Evolutionary conservation across 371 early-diverging fungal genomes (phyloP).

Genomic region (Capillidium heterosporum): DNA sequence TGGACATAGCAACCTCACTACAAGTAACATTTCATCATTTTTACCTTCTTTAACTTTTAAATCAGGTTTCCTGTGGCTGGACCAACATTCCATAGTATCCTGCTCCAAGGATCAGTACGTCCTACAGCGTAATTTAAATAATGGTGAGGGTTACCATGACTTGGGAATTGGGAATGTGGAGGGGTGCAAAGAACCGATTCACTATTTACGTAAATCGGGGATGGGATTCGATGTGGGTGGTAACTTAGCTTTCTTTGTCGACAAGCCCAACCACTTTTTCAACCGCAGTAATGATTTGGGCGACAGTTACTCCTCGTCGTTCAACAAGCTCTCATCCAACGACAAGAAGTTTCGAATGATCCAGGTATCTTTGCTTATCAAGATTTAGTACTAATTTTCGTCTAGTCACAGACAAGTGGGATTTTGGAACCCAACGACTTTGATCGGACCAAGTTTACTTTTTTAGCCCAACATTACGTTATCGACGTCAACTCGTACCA

Average conservation of each 20-base stretch:
- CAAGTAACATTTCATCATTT: constrained; percentile 19
- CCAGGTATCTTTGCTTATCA: not conserved
- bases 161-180: not conserved
- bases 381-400: no score
- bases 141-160: not conserved
- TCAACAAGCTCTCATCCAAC: not conserved
- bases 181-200: not conserved
- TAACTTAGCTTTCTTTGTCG: not conserved
- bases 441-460: constrained; percentile 42
- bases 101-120: constrained; percentile 65
- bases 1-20: constrained; percentile 48
- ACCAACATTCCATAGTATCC: constrained; percentile 39
- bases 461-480: constrained; percentile 41
- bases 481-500: constrained; percentile 15
- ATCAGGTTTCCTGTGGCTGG: constrained; percentile 45
- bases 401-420: constrained; percentile 30
- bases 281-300: not conserved
- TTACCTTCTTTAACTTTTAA: constrained; percentile 5
- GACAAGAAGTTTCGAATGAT: not conserved
- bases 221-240: no score
- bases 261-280: not conserved
- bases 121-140: constrained; percentile 18
- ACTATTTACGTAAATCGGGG: not conserved
- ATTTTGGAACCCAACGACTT: constrained; percentile 42
- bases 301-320: not conserved